Evolutionary conservation across 768 basidiomycete species (phyloP).

Genomic region (Mycena galopus): DNA sequence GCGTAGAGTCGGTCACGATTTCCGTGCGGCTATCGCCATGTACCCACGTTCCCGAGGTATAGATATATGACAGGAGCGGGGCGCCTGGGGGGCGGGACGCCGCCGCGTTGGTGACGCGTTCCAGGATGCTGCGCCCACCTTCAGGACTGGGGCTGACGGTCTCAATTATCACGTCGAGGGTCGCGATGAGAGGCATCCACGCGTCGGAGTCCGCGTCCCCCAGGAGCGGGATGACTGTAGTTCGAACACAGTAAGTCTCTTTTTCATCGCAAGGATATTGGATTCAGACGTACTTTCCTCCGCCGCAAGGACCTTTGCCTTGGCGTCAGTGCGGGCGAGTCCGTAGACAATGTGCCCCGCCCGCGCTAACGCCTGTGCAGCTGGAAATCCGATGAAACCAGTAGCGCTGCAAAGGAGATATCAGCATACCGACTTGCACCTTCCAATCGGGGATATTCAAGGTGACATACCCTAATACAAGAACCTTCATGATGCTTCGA

Average conservation of each 20-base stretch:
- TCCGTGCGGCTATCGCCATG: conserved; percentile 52
- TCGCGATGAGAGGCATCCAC: conserved; percentile 45
- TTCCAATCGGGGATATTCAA: no score
- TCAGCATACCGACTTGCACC: no score
- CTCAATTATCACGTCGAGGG: conserved; percentile 52
- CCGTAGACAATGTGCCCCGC: conserved; percentile 63
- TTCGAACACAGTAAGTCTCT: neutral
- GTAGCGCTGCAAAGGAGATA: conserved; percentile 52
- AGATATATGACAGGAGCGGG: conserved; percentile 59
- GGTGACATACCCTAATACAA: no score
- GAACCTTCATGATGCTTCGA: no score
- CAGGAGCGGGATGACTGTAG: conserved; percentile 54
- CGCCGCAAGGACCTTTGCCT: conserved; percentile 48
- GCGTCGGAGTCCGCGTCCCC: conserved; percentile 39
- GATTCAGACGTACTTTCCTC: conserved; percentile 54
- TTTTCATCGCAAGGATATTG: neutral
- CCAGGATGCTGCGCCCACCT: conserved; percentile 38
- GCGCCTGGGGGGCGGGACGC: conserved; percentile 44
- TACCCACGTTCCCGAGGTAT: conserved; percentile 61
- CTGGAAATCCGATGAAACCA: conserved; percentile 59
- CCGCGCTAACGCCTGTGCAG: conserved; percentile 58
- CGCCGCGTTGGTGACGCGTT: conserved; percentile 43
- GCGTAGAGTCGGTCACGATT: conserved; percentile 48
- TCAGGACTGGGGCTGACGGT: conserved; percentile 38
- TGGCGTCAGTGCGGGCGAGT: conserved; percentile 53